Evolutionary conservation across 768 basidiomycete genomes (phyloP), one percentile per base, ranked within the genome.

Genomic region (Xerocomellus amylosporus): DNA sequence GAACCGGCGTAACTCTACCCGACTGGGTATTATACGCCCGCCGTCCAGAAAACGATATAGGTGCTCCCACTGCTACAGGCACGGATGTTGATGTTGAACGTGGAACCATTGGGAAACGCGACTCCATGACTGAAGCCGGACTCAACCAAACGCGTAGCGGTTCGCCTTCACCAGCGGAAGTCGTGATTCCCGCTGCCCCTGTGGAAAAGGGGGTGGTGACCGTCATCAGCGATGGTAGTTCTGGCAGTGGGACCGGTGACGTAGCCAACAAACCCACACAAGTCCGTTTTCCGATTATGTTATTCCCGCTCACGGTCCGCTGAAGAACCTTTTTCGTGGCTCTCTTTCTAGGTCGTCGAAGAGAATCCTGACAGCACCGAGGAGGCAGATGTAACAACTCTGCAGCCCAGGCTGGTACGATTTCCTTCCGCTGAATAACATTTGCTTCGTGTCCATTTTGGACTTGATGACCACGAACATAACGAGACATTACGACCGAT

Each of bases 1-100:
- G 67, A 34, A 64, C 69, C 15, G 71, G 63, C 12, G 43, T 57
- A 30, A 30, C 30, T 13, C 6, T 56, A 45, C 79, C 79, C 9
- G 82, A 83, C 36, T 83, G 82, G 82, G 54, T 81, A 6, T 52
- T 72, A 4, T 69, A 69, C 51, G 62, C 66, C 2, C 72, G 72
- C 12, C 72, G 70, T 30, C 33, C 59, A 1, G 66, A 62, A 33
- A 34, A 46, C 10, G 28, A 36, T 30, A n/a, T 17, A 3, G 37
- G 6, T 15, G 14, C 22, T 10, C 36, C 51, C 10, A 13, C 36
- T 14, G 30, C 19, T 19, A 5, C 44, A 38, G 20, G 15, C 24
- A 17, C 22, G 17, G 31, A 44, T 2, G 36, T 10, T 33, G 68
- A 69, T 42, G 22, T 71, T 13, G 68, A 71, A 49, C 53, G 19